Percentiles rank a stretch among this genome's conserved stretches.
phyloP scores from a whole-genome alignment of 805 yeast species.

The Maudiozyma serrabonitensis region DNA sequence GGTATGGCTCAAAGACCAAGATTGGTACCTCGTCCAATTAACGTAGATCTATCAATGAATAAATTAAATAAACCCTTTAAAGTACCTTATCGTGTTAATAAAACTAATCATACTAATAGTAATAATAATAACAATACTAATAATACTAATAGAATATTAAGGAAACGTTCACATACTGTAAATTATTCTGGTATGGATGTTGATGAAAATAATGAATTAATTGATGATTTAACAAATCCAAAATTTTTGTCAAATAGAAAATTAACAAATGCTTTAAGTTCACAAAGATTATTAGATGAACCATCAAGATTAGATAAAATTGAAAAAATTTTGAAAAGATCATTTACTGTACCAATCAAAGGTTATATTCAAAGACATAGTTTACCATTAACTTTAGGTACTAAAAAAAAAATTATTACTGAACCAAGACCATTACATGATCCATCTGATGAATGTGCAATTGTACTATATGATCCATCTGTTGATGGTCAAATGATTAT shows the following conservation, averaged over 20 bases:
- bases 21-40: constrained; percentile 44
- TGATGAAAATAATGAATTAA: constrained; percentile 24
- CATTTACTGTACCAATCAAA: constrained; percentile 56
- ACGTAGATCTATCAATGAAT: constrained; percentile 41
- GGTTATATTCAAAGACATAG: constrained; percentile 29
- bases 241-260: constrained; percentile 13
- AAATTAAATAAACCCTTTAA: constrained; percentile 58
- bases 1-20: constrained; percentile 67
- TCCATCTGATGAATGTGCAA: constrained; percentile 87
- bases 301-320: constrained; percentile 26
- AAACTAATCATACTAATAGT: background rate
- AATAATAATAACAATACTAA: background rate
- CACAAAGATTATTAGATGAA: constrained; percentile 40
- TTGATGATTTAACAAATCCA: constrained; percentile 3
- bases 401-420: constrained; percentile 53
- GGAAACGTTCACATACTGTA: constrained; percentile 26
- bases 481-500: constrained; percentile 47
- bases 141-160: constrained; percentile 8
- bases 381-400: constrained; percentile 81
- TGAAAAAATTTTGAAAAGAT: constrained; percentile 35
- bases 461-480: constrained; percentile 91
- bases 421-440: constrained; percentile 94
- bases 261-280: constrained; percentile 51
- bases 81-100: constrained; percentile 41
- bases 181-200: constrained; percentile 35